Base-by-base conservation (phyloP, 768 basidiomycete species). In the Boletus vermiculosoides region DNA sequence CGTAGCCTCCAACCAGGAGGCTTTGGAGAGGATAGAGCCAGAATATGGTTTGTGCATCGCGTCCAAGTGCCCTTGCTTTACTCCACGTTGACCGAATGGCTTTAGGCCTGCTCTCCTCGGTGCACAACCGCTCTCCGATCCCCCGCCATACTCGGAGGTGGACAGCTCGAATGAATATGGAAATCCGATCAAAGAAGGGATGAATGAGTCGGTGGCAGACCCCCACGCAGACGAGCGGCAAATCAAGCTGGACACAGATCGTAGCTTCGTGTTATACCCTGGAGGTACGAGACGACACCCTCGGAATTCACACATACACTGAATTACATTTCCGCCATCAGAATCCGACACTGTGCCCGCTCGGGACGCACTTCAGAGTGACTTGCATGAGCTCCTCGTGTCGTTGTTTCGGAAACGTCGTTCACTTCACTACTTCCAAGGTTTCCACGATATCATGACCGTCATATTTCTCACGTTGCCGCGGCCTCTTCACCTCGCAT, bases 191-290 rank as follows among this genome's bases (percentile, higher is more conserved):
- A 50, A 57, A 13, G 54, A 55, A 22, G 40, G 37, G 25, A 16
- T 23, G 37, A 16, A 45, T 20, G 46, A 46, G 11, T 47, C 31
- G 9, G 56, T 55, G 18, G 52, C 36, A 45, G 56, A 52, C 36
- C 62, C 76, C 23, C 92, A 94, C 67, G 74, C 72, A 5, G 94
- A 97, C 68, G 94, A 96, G 73, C 84, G 81, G 15, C 94, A 97
- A 73, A 92, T 97, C 58, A 74, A 78, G 55, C 81, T 96, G 34
- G 94, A 97, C 73, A 96, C 94, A 1, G 86, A 94, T 72, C 84
- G 94, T 47, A 94, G 92, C 62, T 98, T 98, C 65, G 91, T 97
- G 54, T 77, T 94, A 59, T 98, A 96, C 74, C 91, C 94, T 67
- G 86, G 84, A 81, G 90, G 93, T 90, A 78, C 74, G 58, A 49